A percentile compares a stretch with the other conserved stretches of the same genome.
Conservation (phyloP, 2,329 filamentous ascomycete genomes). For the Pestalotiopsis sp. region DNA sequence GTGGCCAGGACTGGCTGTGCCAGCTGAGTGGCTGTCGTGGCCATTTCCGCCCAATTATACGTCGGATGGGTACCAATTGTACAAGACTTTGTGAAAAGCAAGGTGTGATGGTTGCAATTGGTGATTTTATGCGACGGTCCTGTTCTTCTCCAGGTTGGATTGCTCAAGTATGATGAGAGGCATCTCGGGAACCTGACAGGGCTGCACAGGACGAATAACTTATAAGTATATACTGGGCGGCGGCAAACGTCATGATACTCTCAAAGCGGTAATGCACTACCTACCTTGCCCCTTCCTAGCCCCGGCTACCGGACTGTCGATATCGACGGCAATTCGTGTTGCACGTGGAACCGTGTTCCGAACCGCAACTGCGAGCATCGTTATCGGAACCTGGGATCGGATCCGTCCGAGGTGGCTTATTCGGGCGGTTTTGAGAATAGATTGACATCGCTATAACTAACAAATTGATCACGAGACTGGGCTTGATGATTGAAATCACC, state of each 20-base stretch:
- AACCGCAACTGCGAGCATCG: not conserved
- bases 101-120: not conserved
- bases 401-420: slow-evolving; percentile 7
- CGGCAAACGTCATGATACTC: not conserved
- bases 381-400: slow-evolving; percentile 1
- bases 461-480: not conserved
- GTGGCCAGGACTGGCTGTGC: not conserved
- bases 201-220: not conserved
- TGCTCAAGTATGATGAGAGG: not conserved
- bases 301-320: not conserved
- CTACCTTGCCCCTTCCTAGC: not conserved
- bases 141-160: not conserved
- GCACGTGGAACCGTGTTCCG: slow-evolving; percentile 7
- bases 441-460: not conserved
- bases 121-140: not conserved
- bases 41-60: not conserved
- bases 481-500: not conserved
- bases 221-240: not conserved
- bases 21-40: slow-evolving; percentile 1
- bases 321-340: not conserved
- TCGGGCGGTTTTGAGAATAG: not conserved
- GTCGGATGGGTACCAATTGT: not conserved
- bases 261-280: not conserved
- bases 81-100: not conserved
- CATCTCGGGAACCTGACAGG: not conserved